Conservation (phyloP, 345 rosid genomes). For the Salix udensis region DNA sequence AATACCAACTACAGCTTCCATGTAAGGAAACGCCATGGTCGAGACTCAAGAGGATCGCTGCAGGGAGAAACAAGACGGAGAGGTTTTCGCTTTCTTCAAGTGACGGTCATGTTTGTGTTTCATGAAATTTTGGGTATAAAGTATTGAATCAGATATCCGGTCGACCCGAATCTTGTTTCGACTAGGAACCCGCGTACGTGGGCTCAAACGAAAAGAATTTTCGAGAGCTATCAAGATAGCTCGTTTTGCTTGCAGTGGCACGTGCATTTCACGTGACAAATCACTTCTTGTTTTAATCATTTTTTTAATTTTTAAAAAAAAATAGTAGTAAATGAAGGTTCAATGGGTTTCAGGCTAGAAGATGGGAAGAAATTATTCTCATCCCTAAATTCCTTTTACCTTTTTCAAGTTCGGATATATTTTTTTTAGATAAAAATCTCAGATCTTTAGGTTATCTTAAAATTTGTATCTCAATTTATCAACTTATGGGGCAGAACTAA, state of each 20-base stretch:
- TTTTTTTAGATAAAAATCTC: too few relatives aligned
- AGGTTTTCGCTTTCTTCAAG: neutral
- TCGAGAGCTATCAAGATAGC: neutral
- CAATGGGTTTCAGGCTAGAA: too few relatives aligned
- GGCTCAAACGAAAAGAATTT: too few relatives aligned
- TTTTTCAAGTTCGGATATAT: too few relatives aligned
- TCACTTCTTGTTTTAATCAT: neutral
- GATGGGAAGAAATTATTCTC: too few relatives aligned
- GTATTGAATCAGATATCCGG: neutral
- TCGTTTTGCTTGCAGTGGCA: neutral
- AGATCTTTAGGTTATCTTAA: too few relatives aligned
- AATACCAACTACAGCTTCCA: constrained; percentile 89
- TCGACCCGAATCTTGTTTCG: neutral
- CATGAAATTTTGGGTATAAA: neutral
- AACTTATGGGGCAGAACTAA: too few relatives aligned
- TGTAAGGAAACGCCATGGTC: constrained; percentile 78
- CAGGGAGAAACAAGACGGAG: neutral
- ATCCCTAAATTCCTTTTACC: too few relatives aligned
- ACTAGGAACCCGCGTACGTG: neutral
- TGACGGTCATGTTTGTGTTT: neutral
- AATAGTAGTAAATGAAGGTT: too few relatives aligned
- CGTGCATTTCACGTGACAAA: neutral
- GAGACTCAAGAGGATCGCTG: neutral
- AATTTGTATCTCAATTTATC: too few relatives aligned
- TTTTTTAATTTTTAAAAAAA: too few relatives aligned